Evolutionary conservation across 2,329 filamentous ascomycete genomes (phyloP), one percentile per base, ranked within the genome.

Genomic region (Coniochaeta pulveracea): DNA sequence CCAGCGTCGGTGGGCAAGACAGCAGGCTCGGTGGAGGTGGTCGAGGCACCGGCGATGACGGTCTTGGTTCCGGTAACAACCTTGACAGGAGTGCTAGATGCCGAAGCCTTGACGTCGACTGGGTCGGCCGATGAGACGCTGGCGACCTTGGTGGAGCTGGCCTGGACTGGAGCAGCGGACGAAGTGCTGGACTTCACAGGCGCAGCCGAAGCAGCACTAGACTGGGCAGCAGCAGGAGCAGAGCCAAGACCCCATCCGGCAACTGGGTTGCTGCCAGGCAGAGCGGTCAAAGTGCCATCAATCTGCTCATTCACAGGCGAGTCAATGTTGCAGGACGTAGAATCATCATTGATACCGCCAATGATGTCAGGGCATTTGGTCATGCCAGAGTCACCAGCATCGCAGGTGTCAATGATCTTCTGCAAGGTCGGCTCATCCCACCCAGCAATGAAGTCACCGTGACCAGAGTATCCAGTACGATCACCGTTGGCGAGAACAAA

Each of bases 401-500:
- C 61, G 60, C 82, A 85, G 33, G 61, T 70, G 48, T 80, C 64
- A 43, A 84, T 75, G 42, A 81, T 79, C 39, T 69, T 61, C 54
- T 80, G 75, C 32, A 84, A 72, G 28, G 68, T 64, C 18, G 60
- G 52, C 40, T 70, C 63, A 43, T 85, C 73, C 82, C 82, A 86
- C 11, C 72, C 80, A 40, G 80, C 73, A 42, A 81, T 55, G 58
- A 86, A 85, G 54, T 86, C 80, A 30, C 66, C 79, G 55, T 85
- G 80, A 39, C 69, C 68, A 45, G 72, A 73, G 58, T 72, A 84
- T 36, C 80, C 81, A 9, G 80, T 82, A 14, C 65, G 60, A 37
- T 86, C 80, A 27, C 80, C 80, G 47, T 76, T 76, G 42, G 78
- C 61, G 26, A 82, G 69, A 34, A 84, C 73, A 46, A 84, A 84